Evolutionary conservation across 2,329 filamentous ascomycete species (phyloP).

Genomic region (Aurifilum marmelostoma): DNA sequence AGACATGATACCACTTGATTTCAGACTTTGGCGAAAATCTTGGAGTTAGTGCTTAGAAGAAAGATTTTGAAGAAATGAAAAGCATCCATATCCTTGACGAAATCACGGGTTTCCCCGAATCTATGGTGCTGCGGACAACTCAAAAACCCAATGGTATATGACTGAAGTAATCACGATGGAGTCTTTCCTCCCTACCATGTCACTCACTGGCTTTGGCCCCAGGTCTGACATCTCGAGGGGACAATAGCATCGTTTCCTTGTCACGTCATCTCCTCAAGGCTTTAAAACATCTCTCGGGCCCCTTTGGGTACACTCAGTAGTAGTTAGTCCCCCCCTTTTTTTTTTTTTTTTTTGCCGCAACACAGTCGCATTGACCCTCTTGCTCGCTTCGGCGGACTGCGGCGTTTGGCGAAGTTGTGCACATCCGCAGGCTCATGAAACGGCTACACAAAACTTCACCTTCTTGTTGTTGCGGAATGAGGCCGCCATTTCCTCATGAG

Average conservation of each 20-base stretch:
- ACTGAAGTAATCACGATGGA: neutral
- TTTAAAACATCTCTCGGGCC: conserved; percentile 7
- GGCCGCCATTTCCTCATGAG: conserved; percentile 43
- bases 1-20: neutral
- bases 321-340: too few species aligned
- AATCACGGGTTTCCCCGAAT: too few species aligned
- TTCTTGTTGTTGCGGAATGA: conserved; percentile 39
- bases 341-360: conserved; percentile 14
- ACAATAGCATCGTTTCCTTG: neutral
- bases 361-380: conserved; percentile 14
- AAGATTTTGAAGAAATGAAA: neutral
- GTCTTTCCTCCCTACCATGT: neutral
- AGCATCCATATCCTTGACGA: too few species aligned
- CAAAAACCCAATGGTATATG: neutral
- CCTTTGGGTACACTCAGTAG: conserved; percentile 1
- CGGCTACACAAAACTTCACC: conserved; percentile 47
- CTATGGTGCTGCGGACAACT: neutral
- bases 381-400: conserved; percentile 19
- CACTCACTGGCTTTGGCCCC: neutral
- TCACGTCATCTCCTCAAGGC: conserved; percentile 20
- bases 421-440: conserved; percentile 48
- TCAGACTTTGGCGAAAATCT: neutral
- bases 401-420: conserved; percentile 40
- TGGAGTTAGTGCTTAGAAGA: neutral
- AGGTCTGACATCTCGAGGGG: neutral